Conservation (phyloP, 441 rosid species). For the Adansonia grandidieri region DNA sequence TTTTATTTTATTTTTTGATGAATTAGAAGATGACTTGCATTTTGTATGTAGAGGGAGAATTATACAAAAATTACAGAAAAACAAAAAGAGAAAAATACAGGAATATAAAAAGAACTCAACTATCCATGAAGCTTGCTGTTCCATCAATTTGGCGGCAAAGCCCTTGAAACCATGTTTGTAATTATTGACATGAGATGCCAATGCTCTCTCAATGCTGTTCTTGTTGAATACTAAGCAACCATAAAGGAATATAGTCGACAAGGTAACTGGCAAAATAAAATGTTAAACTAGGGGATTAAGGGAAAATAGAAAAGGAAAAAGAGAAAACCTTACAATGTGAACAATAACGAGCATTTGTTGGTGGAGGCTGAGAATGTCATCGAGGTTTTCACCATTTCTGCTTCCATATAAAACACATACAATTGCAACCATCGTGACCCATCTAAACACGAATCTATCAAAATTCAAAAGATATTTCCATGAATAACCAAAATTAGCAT, state of each 20-base stretch:
- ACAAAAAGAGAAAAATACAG: not conserved
- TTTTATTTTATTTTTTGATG: too few species aligned
- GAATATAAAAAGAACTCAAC: slow-evolving; percentile 8
- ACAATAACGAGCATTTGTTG: slow-evolving; percentile 55
- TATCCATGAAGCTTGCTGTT: slow-evolving; percentile 52
- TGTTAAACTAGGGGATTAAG: not conserved
- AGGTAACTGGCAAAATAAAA: too few species aligned
- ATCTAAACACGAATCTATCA: not conserved
- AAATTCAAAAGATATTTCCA: not conserved
- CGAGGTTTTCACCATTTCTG: slow-evolving; percentile 32
- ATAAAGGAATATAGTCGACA: too few species aligned
- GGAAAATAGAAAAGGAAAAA: not conserved
- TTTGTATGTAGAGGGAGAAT: too few species aligned
- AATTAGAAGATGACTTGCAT: too few species aligned
- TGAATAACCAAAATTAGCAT: not conserved
- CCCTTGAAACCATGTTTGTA: slow-evolving; percentile 58
- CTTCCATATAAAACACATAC: slow-evolving; percentile 58
- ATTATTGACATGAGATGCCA: slow-evolving; percentile 53
- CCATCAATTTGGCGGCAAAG: slow-evolving; percentile 59
- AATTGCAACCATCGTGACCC: slow-evolving; percentile 36
- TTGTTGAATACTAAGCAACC: not conserved
- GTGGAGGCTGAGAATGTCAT: slow-evolving; percentile 38
- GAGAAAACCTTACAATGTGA: slow-evolving; percentile 52
- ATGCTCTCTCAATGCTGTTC: slow-evolving; percentile 47
- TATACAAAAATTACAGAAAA: not conserved